phyloP scores from a whole-genome alignment of 805 yeast species.

The Ogataea nakhonphanomensis region DNA sequence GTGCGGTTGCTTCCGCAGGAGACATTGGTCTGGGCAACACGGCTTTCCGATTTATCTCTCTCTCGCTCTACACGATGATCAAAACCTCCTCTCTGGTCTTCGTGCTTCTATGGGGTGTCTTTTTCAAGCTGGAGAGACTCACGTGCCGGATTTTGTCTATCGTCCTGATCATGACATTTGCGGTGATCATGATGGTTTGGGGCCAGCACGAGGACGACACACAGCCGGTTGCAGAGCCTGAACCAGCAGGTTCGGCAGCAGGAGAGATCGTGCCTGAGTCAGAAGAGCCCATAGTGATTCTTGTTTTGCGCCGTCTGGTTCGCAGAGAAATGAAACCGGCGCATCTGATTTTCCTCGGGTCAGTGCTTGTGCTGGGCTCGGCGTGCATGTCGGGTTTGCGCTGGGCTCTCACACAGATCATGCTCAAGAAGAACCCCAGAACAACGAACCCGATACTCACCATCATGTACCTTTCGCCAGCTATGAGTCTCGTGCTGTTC shows the following conservation, averaged over 20 bases:
- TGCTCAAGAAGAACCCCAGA: conserved; percentile 57
- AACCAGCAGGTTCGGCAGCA: neutral
- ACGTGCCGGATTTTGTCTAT: conserved; percentile 65
- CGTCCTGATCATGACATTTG: conserved; percentile 73
- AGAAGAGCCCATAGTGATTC: conserved; percentile 1
- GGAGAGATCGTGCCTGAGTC: conserved; percentile 23
- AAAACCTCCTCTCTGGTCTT: conserved; percentile 86
- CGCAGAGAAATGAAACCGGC: conserved; percentile 15
- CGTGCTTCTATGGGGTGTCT: conserved; percentile 82
- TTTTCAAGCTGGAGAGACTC: conserved; percentile 74
- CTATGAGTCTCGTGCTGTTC: conserved; percentile 66
- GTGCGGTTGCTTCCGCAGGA: conserved; percentile 84
- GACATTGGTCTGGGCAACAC: conserved; percentile 93
- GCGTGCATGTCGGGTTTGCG: conserved; percentile 84
- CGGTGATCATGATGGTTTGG: conserved; percentile 86
- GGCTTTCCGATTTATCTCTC: conserved; percentile 72
- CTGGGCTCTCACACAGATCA: conserved; percentile 91
- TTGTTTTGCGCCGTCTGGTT: conserved; percentile 10
- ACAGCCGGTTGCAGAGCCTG: neutral
- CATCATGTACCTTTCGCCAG: conserved; percentile 79
- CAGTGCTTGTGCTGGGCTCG: conserved; percentile 69
- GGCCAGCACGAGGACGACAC: conserved; percentile 35
- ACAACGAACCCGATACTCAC: conserved; percentile 78
- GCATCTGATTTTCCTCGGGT: conserved; percentile 48
- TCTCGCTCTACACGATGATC: conserved; percentile 88